Evolutionary conservation across 2,329 filamentous ascomycete genomes (phyloP).

Genomic region (Coniochaeta sp.): DNA sequence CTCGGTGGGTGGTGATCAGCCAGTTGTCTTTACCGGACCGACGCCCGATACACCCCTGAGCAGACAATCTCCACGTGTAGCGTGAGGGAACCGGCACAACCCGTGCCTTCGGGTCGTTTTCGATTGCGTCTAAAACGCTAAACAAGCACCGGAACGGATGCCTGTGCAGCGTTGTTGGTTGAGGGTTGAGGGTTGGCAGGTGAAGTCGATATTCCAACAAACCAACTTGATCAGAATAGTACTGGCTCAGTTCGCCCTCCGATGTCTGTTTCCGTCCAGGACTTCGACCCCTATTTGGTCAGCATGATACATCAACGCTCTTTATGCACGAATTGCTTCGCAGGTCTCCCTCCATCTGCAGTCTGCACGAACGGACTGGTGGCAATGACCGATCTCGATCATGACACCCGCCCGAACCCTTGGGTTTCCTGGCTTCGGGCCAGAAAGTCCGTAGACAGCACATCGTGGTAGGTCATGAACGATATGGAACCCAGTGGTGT

Average conservation of each 20-base stretch:
- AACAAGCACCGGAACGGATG: neutral
- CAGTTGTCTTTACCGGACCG: neutral
- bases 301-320: neutral
- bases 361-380: neutral
- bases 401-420: neutral
- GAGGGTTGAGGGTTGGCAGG: too few relatives aligned
- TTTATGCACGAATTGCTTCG: neutral
- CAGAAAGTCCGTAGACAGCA: neutral
- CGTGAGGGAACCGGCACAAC: neutral
- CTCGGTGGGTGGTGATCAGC: neutral
- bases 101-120: neutral
- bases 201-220: too few relatives aligned
- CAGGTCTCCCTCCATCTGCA: neutral
- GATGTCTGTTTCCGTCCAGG: too few relatives aligned
- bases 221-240: too few relatives aligned
- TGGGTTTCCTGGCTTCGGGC: neutral
- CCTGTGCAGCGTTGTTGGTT: too few relatives aligned
- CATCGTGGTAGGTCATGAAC: neutral
- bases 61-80: neutral
- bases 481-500: constrained; percentile 6
- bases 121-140: neutral
- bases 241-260: too few relatives aligned
- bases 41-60: neutral
- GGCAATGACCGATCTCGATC: neutral
- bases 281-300: too few relatives aligned